Base-by-base conservation (phyloP, 352 stramenopile species). In the Phytophthora quininea region DNA sequence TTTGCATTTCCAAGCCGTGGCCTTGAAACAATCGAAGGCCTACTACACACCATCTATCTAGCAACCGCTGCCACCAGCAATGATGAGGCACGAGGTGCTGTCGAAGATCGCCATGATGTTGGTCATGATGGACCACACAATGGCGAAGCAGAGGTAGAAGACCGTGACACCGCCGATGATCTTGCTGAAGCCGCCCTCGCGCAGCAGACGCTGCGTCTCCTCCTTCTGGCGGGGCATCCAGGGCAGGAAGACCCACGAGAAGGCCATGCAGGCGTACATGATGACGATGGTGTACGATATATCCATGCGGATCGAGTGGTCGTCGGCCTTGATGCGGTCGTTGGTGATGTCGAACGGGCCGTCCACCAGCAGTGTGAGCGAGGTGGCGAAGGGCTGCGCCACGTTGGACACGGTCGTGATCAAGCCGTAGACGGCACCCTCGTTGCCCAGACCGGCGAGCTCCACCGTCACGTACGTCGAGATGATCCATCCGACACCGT, bases 21-120 rank as follows among this genome's bases (percentile, higher is more conserved):
- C 19, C 19, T 24, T 24, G 19, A 24, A 24, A 24, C 19, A 24
- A 24, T 0, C 19, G 19, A 24, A 24, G 19, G 0, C 19, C 0
- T 24, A 24, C 19, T 24, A 24, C 19, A 24, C 19, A 24, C 19
- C 19, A 24, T 24, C 19, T 0, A 24, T 24, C 58, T 71, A 65
- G 60, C 72, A 79, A 1, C 74, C 71, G 8, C 62, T 76, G 32
- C 74, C 74, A 47, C 74, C 74, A 42, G 73, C 73, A 29, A 82
- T 80, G 42, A 75, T 64, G 47, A 78, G 56, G 12, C 72, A 83
- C 46, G 66, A 68, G 24, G 75, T 83, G 48, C 67, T 70, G 52
- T 62, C 45, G 43, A 77, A 77, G 54, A 83, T 80, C 38, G 65
- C 73, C 71, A 83, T 77, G 53, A 83, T 64, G 58, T 80, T 83